phyloP scores from a whole-genome alignment of 192 early-diverging fungal species.

The Coemansia sp. region DNA sequence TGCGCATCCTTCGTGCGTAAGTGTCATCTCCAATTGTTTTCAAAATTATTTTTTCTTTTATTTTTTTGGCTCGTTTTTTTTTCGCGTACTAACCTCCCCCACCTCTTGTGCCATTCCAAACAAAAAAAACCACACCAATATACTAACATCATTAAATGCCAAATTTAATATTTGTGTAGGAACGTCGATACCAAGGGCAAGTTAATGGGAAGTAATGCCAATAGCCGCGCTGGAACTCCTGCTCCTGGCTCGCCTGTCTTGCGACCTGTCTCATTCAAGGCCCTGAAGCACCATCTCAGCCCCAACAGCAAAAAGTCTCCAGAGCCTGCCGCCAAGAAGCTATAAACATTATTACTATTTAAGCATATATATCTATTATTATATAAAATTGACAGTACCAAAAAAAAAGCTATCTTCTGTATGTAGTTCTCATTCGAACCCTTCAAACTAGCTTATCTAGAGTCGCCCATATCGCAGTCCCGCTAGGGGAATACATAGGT shows the following conservation, averaged over 20 bases:
- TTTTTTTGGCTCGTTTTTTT: conserved; percentile 7
- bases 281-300: conserved; percentile 36
- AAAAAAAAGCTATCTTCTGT: neutral
- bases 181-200: conserved; percentile 20
- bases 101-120: neutral
- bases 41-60: neutral
- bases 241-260: conserved; percentile 30
- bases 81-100: neutral
- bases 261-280: conserved; percentile 18
- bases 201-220: conserved; percentile 24
- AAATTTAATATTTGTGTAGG: conserved; percentile 18
- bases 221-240: conserved; percentile 35
- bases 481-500: neutral
- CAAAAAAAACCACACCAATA: neutral
- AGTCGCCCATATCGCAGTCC: no score
- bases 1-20: conserved; percentile 73
- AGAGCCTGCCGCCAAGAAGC: conserved; percentile 26
- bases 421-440: no score
- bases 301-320: conserved; percentile 14
- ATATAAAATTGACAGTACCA: neutral
- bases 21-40: conserved; percentile 9
- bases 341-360: neutral
- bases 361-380: conserved; percentile 2
- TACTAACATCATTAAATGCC: conserved; percentile 2
- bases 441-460: no score